Percentiles rank a stretch among this genome's conserved stretches.
Conservation (phyloP, 2,329 filamentous ascomycete genomes). For the Elsinoe perseae region DNA sequence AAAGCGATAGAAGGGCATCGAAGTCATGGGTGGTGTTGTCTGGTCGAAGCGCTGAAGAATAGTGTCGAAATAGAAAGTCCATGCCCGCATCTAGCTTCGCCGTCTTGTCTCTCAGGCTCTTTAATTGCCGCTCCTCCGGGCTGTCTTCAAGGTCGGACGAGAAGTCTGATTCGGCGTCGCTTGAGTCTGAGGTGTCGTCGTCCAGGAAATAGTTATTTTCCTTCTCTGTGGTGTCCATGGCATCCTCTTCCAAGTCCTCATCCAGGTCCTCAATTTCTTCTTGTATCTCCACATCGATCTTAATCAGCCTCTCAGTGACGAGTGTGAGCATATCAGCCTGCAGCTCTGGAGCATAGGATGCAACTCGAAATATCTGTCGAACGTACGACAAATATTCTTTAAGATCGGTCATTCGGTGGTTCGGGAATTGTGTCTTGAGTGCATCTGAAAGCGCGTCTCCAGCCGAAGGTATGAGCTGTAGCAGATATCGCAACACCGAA, state of each 20-base stretch:
- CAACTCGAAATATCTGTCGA: slow-evolving; percentile 69
- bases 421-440: slow-evolving; percentile 29
- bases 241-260: slow-evolving; percentile 71
- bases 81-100: slow-evolving; percentile 87
- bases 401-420: slow-evolving; percentile 58
- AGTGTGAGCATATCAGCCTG: slow-evolving; percentile 73
- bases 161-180: slow-evolving; percentile 62
- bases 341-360: slow-evolving; percentile 68
- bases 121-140: slow-evolving; percentile 54
- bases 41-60: slow-evolving; percentile 62
- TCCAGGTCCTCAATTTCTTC: slow-evolving; percentile 88
- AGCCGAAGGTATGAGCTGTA: slow-evolving; percentile 74
- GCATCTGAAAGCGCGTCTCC: slow-evolving; percentile 57
- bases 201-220: slow-evolving; percentile 46
- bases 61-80: slow-evolving; percentile 78
- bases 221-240: slow-evolving; percentile 48
- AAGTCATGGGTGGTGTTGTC: slow-evolving; percentile 67
- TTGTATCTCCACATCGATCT: slow-evolving; percentile 93
- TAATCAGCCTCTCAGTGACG: slow-evolving; percentile 78
- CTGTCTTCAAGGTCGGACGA: slow-evolving; percentile 53
- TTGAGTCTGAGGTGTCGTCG: slow-evolving; percentile 47
- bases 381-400: slow-evolving; percentile 82
- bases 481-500: slow-evolving; percentile 63
- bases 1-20: slow-evolving; percentile 74
- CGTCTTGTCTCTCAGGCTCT: slow-evolving; percentile 70